Base-by-base conservation (phyloP, 2,329 filamentous ascomycete genomes). In the Cladosporium sphaerospermum region DNA sequence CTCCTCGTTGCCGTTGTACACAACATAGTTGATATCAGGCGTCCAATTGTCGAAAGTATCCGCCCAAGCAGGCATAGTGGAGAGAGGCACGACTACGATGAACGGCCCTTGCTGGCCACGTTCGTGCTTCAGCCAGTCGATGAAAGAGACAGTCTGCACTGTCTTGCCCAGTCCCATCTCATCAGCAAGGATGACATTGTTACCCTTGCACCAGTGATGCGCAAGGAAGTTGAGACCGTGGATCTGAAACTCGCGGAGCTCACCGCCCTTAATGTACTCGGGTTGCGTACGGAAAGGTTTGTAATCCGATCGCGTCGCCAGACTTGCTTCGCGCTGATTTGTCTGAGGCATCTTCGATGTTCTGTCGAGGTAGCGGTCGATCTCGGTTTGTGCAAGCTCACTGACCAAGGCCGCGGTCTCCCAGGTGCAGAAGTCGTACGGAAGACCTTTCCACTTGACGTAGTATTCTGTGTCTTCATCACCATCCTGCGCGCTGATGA, bases 101-200 rank as follows among this genome's bases (percentile, higher is more conserved):
- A 96, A 97, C 0, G 93, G 93, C 0, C 93, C 93, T 70, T 97
- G 88, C 68, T 99, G 93, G 46, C 79, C 80, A 60, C 92, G 84
- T 54, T 90, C 84, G 71, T 97, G 92, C 52, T 89, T 88, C 56
- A 99, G 79, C 92, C 93, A 99, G 68, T 92, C 96, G 70, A 99
- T 86, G 69, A 97, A 97, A 0, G 92, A 85, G 28, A 99, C 91
- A 0, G 92, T 96, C 72, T 99, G 93, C 0, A 99, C 93, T 0
- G 93, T 99, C 74, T 99, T 99, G 28, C 93, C 93, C 11, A 99
- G 79, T 63, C 93, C 93, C 93, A 99, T 99, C 72, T 99, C 93
- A 67, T 99, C 93, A 45, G 93, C 93, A 50, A 99, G 80, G 62
- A 99, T 96, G 65, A 97, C 93, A 63, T 97, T 99, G 69, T 93